phyloP scores from a whole-genome alignment of 1,284 basidiomycete species.

The Irpex rosettiformis region DNA sequence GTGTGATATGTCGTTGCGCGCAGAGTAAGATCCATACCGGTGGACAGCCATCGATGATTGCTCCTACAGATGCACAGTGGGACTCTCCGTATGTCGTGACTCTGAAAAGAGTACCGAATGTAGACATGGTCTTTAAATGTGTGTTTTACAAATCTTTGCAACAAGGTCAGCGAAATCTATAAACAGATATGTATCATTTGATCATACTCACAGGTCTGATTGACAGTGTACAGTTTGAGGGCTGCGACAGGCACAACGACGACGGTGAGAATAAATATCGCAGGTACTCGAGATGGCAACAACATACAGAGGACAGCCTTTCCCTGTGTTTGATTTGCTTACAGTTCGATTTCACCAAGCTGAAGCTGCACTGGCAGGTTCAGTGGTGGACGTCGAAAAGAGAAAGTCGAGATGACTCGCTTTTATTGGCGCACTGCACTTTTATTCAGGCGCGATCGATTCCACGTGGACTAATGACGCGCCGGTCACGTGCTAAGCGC shows the following conservation, averaged over 20 bases:
- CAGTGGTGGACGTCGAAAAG: conserved; percentile 10
- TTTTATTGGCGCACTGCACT: neutral
- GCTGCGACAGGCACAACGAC: conserved; percentile 4
- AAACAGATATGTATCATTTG: neutral
- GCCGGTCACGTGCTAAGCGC: neutral
- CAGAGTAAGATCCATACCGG: conserved; percentile 55
- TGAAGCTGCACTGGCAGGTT: conserved; percentile 17
- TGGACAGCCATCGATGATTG: conserved; percentile 96
- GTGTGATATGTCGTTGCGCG: neutral
- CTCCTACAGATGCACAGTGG: conserved; percentile 95
- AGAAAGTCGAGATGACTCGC: neutral
- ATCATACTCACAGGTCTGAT: neutral
- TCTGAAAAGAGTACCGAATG: conserved; percentile 87
- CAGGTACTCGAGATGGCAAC: neutral
- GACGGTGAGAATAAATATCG: neutral
- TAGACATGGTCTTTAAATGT: conserved; percentile 65
- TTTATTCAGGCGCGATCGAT: neutral
- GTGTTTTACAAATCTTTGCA: neutral
- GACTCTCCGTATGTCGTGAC: conserved; percentile 99
- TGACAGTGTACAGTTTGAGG: neutral
- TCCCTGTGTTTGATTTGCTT: conserved; percentile 2
- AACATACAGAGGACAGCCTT: conserved; percentile 15
- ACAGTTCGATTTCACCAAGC: conserved; percentile 5
- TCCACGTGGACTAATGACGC: neutral
- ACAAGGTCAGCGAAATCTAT: neutral